Conservation (phyloP, 2,329 filamentous ascomycete species). For the Teratosphaeria zuluensis region DNA sequence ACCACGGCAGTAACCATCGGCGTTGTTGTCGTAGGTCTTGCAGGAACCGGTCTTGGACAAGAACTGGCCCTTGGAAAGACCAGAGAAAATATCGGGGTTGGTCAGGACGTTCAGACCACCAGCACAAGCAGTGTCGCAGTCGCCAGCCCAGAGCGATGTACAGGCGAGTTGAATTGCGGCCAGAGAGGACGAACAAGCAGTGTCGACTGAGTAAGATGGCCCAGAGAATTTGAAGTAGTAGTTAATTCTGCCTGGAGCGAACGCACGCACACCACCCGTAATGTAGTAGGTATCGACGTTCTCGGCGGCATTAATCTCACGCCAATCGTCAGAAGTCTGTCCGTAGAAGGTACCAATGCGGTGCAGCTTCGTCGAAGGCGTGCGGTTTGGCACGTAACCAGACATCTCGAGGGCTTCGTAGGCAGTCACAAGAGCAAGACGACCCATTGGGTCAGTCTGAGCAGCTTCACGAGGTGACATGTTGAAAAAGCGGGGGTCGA, state of each 20-base stretch:
- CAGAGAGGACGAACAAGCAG: slow-evolving; percentile 67
- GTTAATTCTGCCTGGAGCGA: slow-evolving; percentile 57
- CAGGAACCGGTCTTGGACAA: slow-evolving; percentile 66
- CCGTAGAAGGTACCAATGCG: slow-evolving; percentile 66
- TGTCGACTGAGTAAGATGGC: slow-evolving; percentile 63
- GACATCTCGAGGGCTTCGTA: slow-evolving; percentile 78
- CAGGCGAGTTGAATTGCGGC: slow-evolving; percentile 64
- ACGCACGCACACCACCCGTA: slow-evolving; percentile 52
- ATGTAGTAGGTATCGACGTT: slow-evolving; percentile 63
- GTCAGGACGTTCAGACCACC: slow-evolving; percentile 71
- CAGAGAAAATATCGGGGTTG: slow-evolving; percentile 71
- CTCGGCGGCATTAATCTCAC: slow-evolving; percentile 63
- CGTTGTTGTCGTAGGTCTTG: slow-evolving; percentile 71
- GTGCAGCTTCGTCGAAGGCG: slow-evolving; percentile 54
- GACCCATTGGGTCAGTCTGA: slow-evolving; percentile 73
- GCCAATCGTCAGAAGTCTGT: slow-evolving; percentile 66
- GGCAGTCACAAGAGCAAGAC: slow-evolving; percentile 64
- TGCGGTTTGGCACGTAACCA: slow-evolving; percentile 64
- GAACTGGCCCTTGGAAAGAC: slow-evolving; percentile 67
- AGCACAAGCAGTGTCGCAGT: slow-evolving; percentile 72
- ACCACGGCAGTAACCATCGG: slow-evolving; percentile 74
- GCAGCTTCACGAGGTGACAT: slow-evolving; percentile 74
- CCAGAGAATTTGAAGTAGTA: slow-evolving; percentile 71
- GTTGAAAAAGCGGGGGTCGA: slow-evolving; percentile 79
- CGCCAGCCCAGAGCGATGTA: slow-evolving; percentile 62